phyloP scores from a whole-genome alignment of 352 stramenopile species.

The Pythium plurisporium region DNA sequence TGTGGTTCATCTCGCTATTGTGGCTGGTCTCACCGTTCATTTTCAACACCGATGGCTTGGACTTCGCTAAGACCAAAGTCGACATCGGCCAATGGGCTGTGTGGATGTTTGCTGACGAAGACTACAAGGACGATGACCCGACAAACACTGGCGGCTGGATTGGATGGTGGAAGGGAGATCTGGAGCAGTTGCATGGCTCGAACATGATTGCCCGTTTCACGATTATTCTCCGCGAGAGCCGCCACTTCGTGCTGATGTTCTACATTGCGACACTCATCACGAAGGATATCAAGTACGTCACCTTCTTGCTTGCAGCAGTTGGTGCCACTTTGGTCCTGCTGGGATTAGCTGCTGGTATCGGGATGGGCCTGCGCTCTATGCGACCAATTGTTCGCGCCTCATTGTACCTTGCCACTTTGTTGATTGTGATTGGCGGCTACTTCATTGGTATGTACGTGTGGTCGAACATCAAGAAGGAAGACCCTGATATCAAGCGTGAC shows the following conservation, averaged over 20 bases:
- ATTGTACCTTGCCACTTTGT: conserved; percentile 44
- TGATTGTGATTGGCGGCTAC: conserved; percentile 32
- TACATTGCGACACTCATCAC: conserved; percentile 77
- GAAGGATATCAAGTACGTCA: conserved; percentile 47
- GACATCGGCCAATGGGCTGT: conserved; percentile 81
- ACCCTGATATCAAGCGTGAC: conserved; percentile 27
- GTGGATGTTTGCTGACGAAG: conserved; percentile 81
- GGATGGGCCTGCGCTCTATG: conserved; percentile 20
- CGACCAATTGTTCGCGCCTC: conserved; percentile 40
- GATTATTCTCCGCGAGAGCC: conserved; percentile 67
- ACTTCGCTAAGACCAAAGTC: conserved; percentile 76
- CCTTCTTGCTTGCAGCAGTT: conserved; percentile 47
- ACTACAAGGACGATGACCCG: conserved; percentile 58
- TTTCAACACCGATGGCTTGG: conserved; percentile 85
- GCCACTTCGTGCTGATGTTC: conserved; percentile 82
- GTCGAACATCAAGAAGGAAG: conserved; percentile 1
- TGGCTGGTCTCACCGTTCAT: conserved; percentile 85
- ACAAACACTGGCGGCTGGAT: conserved; percentile 73
- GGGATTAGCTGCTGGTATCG: conserved; percentile 43
- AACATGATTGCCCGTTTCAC: conserved; percentile 64
- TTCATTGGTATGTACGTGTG: conserved; percentile 37
- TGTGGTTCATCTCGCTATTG: conserved; percentile 73
- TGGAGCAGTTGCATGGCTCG: conserved; percentile 68
- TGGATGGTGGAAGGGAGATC: conserved; percentile 78
- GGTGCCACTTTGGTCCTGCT: conserved; percentile 54